Percentiles rank a stretch among this genome's conserved stretches.
Conservation (phyloP, 2,329 filamentous ascomycete species). For the Pleoardoris graminearum region DNA sequence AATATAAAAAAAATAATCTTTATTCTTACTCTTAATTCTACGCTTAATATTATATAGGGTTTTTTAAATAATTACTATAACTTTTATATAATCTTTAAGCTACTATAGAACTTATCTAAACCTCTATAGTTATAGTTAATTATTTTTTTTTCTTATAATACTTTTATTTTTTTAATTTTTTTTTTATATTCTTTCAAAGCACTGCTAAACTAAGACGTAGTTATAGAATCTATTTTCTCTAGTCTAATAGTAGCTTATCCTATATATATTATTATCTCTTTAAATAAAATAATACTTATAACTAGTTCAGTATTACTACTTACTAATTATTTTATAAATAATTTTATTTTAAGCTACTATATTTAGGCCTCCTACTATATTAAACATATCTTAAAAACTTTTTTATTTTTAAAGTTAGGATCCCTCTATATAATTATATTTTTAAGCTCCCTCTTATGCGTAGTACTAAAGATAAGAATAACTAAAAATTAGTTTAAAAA, state of each 20-base stretch:
- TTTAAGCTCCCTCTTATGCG: neutral
- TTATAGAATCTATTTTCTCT: neutral
- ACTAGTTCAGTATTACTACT: neutral
- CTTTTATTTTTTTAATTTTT: neutral
- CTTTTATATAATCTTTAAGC: neutral
- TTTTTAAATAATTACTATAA: neutral
- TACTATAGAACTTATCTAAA: constrained; percentile 5
- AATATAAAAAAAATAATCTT: too few relatives aligned
- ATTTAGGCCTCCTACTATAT: neutral
- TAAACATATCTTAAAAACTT: neutral
- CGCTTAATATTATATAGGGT: neutral
- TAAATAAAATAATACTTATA: neutral
- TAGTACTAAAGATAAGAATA: neutral
- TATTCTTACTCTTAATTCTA: neutral
- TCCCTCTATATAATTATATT: neutral
- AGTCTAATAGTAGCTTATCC: neutral
- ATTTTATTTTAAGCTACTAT: constrained; percentile 3
- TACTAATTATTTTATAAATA: neutral
- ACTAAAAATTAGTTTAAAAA: neutral
- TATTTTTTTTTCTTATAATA: neutral
- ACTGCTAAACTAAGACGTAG: neutral
- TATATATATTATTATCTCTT: constrained; percentile 1
- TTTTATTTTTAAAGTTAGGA: neutral
- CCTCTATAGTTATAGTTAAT: neutral
- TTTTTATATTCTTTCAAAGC: constrained; percentile 1